These are phyloP conservation scores for Hymenoscyphus fructigenus DNA, from an alignment of 2,329 filamentous ascomycete species.

Conservation along the genomic window DNA sequence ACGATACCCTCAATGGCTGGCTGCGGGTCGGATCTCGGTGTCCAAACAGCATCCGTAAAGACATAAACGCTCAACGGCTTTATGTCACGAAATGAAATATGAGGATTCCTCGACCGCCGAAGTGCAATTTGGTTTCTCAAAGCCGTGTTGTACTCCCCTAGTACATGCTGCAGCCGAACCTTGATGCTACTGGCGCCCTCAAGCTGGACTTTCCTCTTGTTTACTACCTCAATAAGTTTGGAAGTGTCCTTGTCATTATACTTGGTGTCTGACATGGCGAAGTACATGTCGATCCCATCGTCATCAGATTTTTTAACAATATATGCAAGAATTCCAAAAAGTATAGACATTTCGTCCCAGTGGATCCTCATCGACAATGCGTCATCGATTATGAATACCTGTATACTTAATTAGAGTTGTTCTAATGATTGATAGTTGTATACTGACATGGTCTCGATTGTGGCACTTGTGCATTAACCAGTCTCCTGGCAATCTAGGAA, in stretches of 20 bases:
- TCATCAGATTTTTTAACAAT: slow-evolving; percentile 17
- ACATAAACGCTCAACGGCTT: slow-evolving; percentile 13
- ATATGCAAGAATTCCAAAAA: slow-evolving; percentile 18
- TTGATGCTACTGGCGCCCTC: slow-evolving; percentile 8
- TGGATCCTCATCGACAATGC: no score
- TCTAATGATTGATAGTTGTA: no score
- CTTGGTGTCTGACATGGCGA: not conserved
- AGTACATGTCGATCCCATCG: slow-evolving; percentile 21
- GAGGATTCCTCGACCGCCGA: no score
- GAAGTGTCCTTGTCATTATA: slow-evolving; percentile 5
- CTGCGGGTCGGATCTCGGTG: not conserved
- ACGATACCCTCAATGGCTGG: slow-evolving; percentile 10
- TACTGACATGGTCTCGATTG: not conserved
- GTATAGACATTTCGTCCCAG: not conserved
- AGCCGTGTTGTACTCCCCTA: not conserved
- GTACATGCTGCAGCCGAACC: slow-evolving; percentile 5
- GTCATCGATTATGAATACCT: slow-evolving; percentile 22
- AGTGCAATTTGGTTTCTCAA: no score
- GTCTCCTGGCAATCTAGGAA: not conserved
- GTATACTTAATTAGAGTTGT: not conserved
- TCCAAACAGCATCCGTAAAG: slow-evolving; percentile 16
- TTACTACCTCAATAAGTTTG: not conserved
- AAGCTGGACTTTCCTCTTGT: not conserved
- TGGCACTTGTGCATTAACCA: not conserved
- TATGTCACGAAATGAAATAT: no score